Evolutionary conservation across 1,139 yeast species (phyloP), one percentile per base, ranked within the genome.

Genomic region (Arxiozyma telluris): DNA sequence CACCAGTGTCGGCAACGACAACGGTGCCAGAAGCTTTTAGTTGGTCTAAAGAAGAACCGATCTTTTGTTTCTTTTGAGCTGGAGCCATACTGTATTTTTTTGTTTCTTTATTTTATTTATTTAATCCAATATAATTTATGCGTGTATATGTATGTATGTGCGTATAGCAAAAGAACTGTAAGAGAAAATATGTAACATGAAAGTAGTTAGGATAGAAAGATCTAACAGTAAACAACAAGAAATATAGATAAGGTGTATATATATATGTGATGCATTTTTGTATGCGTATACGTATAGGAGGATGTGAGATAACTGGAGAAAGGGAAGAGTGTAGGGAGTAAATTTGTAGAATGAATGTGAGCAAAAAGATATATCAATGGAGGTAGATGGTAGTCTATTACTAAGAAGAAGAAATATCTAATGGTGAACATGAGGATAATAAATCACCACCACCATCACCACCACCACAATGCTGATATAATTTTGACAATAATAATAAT

Each of bases 1-100:
- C 98, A 79, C 98, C 98, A 60, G 98, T 91, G 78, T 93, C 98
- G 63, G 98, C 88, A 71, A 93, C 98, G 69, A 93, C 96, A 65
- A 81, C 84, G 64, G 98, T 93, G 66, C 98, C 98, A 58, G 96
- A 74, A 63, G 96, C 91, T 76, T 93, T 93, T 72, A 93, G 82
- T 77, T 87, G 93, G 74, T 86, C 98, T 70, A 91, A 80, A 56
- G 97, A 87, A 79, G 83, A 83, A 30, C 57, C 54, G 48, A 77
- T 70, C 81, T 80, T 81, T 63, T 66, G 71, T 59, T 68, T 68
- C 64, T 68, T 68, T 51, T 60, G 63, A 50, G 54, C 59, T 56
- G 69, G 69, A 55, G 68, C 61, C 71, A 67, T 67, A 50, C 44
- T 60, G 12, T 9, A 23, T n/a, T 43, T 15, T 39, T 43, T 18